A percentile compares a stretch with the other conserved stretches of the same genome.
phyloP scores from a whole-genome alignment of 106 monocot species.

The Allium cepa region DNA sequence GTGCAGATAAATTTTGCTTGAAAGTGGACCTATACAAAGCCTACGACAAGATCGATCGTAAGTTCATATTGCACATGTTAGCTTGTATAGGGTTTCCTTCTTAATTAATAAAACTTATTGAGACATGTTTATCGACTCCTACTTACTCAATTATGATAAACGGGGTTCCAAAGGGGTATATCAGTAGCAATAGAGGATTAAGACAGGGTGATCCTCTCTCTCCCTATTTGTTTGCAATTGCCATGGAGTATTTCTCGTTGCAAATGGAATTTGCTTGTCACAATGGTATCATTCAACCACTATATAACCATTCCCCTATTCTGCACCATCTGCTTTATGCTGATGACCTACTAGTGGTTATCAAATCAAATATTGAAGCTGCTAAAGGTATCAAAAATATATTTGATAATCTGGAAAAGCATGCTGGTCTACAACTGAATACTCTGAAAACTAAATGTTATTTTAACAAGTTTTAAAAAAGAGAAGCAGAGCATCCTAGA shows the following conservation, averaged over 20 bases:
- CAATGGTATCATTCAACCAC: not conserved
- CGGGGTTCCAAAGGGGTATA: not conserved
- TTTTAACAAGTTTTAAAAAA: too few species aligned
- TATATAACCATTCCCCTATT: not conserved
- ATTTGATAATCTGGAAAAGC: not conserved
- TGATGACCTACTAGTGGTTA: not conserved
- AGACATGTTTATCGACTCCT: not conserved
- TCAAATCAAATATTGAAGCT: not conserved
- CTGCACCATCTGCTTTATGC: not conserved
- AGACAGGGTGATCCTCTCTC: constrained; percentile 4
- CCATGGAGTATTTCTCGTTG: not conserved
- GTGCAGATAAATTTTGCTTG: not conserved
- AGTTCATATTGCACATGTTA: not conserved
- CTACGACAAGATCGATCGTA: not conserved
- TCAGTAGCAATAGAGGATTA: not conserved
- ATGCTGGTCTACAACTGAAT: not conserved
- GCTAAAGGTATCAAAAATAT: not conserved
- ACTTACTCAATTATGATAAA: not conserved
- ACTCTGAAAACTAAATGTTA: not conserved
- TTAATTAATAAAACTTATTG: not conserved
- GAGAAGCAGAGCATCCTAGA: not conserved
- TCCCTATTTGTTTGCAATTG: not conserved
- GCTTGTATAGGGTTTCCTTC: not conserved
- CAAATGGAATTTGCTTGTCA: not conserved
- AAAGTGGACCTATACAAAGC: constrained; percentile 1